Conservation (phyloP, 805 yeast genomes). For the Ogataea paradorogensis region DNA sequence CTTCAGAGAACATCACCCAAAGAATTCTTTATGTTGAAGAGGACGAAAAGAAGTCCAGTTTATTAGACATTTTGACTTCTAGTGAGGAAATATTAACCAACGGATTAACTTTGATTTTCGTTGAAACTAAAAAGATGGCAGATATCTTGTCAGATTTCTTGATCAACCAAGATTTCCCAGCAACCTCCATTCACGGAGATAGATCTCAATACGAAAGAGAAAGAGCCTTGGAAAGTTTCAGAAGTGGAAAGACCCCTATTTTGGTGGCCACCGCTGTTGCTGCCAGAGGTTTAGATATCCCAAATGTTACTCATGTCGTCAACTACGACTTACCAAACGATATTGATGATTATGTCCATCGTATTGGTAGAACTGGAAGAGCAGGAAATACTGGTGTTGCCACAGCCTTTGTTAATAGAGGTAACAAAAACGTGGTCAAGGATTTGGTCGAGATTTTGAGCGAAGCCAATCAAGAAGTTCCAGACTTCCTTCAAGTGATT, state of each 20-base stretch:
- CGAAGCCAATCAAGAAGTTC: slow-evolving; percentile 98
- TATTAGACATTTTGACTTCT: slow-evolving; percentile 79
- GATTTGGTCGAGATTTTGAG: slow-evolving; percentile 81
- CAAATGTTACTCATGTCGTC: slow-evolving; percentile 96
- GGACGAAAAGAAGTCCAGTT: slow-evolving; percentile 85
- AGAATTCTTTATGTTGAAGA: slow-evolving; percentile 88
- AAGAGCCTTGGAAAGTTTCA: slow-evolving; percentile 92
- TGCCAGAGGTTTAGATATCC: slow-evolving; percentile 99
- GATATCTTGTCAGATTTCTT: slow-evolving; percentile 92
- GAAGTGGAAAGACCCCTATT: slow-evolving; percentile 86
- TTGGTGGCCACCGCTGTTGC: slow-evolving; percentile 99
- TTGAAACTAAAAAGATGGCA: slow-evolving; percentile 98
- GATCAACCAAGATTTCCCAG: slow-evolving; percentile 86
- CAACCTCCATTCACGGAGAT: slow-evolving; percentile 99
- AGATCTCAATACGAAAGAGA: slow-evolving; percentile 98
- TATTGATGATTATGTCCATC: slow-evolving; percentile 97
- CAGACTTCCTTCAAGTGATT: slow-evolving; percentile 77
- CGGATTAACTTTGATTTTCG: slow-evolving; percentile 91
- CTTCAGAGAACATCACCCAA: slow-evolving; percentile 98
- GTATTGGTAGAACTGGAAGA: slow-evolving; percentile 99
- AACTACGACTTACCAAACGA: slow-evolving; percentile 96
- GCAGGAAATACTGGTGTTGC: slow-evolving; percentile 99
- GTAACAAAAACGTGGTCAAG: slow-evolving; percentile 83
- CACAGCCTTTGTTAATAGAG: slow-evolving; percentile 97
- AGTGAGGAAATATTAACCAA: slow-evolving; percentile 53